Evolutionary conservation across 2,329 filamentous ascomycete genomes (phyloP), one percentile per base, ranked within the genome.

Genomic region (Xylaria sp.): DNA sequence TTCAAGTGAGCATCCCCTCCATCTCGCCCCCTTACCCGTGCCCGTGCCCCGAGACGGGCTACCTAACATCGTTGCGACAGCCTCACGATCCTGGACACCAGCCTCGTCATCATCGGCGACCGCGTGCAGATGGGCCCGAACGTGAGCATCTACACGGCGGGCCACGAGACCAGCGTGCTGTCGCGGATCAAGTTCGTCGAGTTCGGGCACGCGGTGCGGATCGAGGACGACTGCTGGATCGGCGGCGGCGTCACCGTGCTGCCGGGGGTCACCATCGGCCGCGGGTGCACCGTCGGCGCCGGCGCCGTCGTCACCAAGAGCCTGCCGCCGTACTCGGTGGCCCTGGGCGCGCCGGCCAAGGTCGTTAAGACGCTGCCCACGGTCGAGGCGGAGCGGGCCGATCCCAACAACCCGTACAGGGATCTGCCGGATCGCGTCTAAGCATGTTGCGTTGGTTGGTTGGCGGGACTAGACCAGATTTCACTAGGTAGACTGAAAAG

Each of bases 91-190:
- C 74, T 92, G 11, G 90, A 93, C 67, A 90, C 85, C 13, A 88
- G 84, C 61, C 74, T 83, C 3, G 85, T 92, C 34, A 74, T 69
- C 3, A 87, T 92, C 44, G 89, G 90, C 0, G 79, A 86, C 20
- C 80, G 89, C 21, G 89, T 89, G 1, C 72, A 89, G 57, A 78
- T 92, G 50, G 90, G 87, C 0, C 88, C 90, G 0, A 86, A 85
- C 63, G 88, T 92, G 0, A 82, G 77, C 47, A 80, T 93, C 51
- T 91, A 84, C 66, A 82, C 83, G 2, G 90, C 83, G 1, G 87
- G 84, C 0, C 90, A 94, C 68, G 88, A 89, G 44, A 75, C 88
- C 0, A 87, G 88, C 61, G 74, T 80, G 1, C 72, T 74, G 46
- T 76, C 72, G 1, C 74, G 79, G 18, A 69, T 77, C 18, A 73